Conservation (phyloP, 371 early-diverging fungal species). For the Saksenaea vasiformis region DNA sequence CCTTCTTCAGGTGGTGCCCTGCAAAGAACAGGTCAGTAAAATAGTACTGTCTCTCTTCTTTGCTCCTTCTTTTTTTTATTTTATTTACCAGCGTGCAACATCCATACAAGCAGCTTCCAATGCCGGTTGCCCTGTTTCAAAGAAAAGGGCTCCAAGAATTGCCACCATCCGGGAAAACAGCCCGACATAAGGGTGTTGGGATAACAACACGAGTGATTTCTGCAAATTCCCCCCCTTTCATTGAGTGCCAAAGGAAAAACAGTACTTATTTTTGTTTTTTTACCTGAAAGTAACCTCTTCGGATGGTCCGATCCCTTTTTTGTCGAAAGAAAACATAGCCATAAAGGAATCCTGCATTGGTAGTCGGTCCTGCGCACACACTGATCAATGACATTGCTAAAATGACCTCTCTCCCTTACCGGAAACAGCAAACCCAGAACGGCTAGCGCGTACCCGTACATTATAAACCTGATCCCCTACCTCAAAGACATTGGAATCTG, state of each 20-base stretch:
- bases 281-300: slow-evolving; percentile 91
- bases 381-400: slow-evolving; percentile 8
- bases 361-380: slow-evolving; percentile 56
- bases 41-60: not conserved
- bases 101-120: slow-evolving; percentile 83
- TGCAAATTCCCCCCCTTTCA: slow-evolving; percentile 25
- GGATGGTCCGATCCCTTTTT: slow-evolving; percentile 78
- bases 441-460: slow-evolving; percentile 80
- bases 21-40: not conserved
- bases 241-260: too few species aligned
- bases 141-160: slow-evolving; percentile 78
- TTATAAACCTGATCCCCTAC: slow-evolving; percentile 91
- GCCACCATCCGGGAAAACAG: slow-evolving; percentile 78
- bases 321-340: slow-evolving; percentile 96
- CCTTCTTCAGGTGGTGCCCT: slow-evolving; percentile 37
- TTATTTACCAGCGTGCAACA: slow-evolving; percentile 74
- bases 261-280: not conserved
- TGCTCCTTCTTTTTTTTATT: not conserved
- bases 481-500: slow-evolving; percentile 91
- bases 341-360: slow-evolving; percentile 78
- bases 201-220: slow-evolving; percentile 85
- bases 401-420: slow-evolving; percentile 31
- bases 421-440: slow-evolving; percentile 59
- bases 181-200: slow-evolving; percentile 89
- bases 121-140: slow-evolving; percentile 76